These are phyloP conservation scores for Zoysia pacifica DNA, from an alignment of 176 grass and related monocot genomes.

Conservation along the genomic window DNA sequence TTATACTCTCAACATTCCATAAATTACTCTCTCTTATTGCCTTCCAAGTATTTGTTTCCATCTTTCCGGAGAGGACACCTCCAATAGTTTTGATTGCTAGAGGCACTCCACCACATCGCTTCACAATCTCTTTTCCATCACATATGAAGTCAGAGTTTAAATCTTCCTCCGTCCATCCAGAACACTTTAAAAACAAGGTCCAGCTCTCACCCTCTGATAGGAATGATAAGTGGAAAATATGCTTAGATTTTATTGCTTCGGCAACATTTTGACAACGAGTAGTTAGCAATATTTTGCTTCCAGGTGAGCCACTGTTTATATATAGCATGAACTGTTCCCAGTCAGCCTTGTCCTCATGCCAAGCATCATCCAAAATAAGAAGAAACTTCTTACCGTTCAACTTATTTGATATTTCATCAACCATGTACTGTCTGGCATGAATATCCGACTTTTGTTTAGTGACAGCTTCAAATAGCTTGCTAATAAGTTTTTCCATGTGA, in stretches of 20 bases:
- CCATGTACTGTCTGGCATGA: not conserved
- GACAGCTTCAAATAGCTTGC: not conserved
- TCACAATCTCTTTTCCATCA: constrained; percentile 39
- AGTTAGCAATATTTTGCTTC: constrained; percentile 42
- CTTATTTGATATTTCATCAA: not conserved
- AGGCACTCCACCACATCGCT: constrained; percentile 43
- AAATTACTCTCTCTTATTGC: constrained; percentile 27
- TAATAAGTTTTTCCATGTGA: constrained; percentile 13
- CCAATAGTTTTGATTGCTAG: constrained; percentile 38
- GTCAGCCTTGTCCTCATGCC: constrained; percentile 6
- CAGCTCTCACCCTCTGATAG: constrained; percentile 22
- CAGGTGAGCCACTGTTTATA: not conserved
- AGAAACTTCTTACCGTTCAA: constrained; percentile 22
- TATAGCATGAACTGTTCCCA: constrained; percentile 32
- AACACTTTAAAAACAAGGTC: constrained; percentile 19
- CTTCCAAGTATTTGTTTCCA: constrained; percentile 4
- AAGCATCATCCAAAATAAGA: constrained; percentile 49
- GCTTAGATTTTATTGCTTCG: not conserved
- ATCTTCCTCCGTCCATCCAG: not conserved
- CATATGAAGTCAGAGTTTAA: not conserved
- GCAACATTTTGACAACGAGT: constrained; percentile 23
- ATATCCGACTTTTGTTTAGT: not conserved
- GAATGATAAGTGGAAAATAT: not conserved
- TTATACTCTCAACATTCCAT: not conserved
- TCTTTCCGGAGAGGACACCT: not conserved